A percentile compares a stretch with the other conserved stretches of the same genome.
Evolutionary conservation across 305 asterid species (phyloP).

Genomic region (Solanum aculeatissimum): DNA sequence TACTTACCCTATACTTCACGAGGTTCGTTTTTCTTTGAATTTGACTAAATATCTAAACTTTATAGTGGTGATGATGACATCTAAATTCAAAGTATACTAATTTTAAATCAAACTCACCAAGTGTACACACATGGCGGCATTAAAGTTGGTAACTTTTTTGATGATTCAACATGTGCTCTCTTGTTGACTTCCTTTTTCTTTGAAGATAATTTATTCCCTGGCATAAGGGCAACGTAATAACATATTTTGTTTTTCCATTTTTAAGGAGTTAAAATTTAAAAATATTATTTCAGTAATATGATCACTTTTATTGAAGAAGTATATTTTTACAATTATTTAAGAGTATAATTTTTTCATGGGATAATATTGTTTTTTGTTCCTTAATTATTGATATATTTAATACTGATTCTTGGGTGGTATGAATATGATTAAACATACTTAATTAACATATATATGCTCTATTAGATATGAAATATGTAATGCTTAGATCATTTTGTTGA

Average conservation of each 20-base stretch:
- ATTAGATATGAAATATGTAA: not conserved
- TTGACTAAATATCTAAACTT: not conserved
- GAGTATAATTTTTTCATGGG: not conserved
- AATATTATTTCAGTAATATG: not conserved
- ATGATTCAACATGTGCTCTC: not conserved
- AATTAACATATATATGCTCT: not conserved
- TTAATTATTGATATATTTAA: not conserved
- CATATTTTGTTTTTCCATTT: not conserved
- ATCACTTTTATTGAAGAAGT: not conserved
- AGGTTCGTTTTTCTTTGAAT: not conserved
- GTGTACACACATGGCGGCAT: not conserved
- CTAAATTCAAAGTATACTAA: not conserved
- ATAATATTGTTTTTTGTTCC: not conserved
- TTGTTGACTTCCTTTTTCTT: not conserved
- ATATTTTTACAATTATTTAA: not conserved
- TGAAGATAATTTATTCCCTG: not conserved
- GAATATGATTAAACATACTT: not conserved
- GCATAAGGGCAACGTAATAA: not conserved
- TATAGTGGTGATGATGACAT: not conserved
- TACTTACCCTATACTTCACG: not conserved
- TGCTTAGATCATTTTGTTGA: not conserved
- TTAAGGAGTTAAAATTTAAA: no score
- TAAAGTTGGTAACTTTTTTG: not conserved
- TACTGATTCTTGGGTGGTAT: not conserved
- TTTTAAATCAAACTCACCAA: not conserved